These are phyloP conservation scores for Meyerozyma guilliermondii DNA, from an alignment of 1,139 yeast species.

Conservation along the genomic window DNA sequence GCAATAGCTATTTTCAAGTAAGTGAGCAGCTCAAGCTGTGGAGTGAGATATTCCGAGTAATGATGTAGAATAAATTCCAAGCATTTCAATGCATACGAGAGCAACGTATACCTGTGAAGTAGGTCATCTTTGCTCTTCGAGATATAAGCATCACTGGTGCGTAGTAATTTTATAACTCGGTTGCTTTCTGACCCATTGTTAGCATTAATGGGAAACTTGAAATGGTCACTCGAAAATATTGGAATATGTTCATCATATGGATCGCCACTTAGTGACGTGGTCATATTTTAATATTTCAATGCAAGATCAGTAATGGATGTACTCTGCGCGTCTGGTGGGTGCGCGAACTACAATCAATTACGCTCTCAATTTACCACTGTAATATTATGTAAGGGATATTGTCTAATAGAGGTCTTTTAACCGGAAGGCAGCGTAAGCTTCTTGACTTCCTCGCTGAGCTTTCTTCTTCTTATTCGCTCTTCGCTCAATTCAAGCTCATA, in stretches of 20 bases:
- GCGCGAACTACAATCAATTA: neutral
- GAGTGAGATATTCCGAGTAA: neutral
- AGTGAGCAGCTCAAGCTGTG: neutral
- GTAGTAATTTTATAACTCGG: neutral
- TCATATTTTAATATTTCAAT: too few species aligned
- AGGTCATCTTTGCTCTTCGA: neutral
- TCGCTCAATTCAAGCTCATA: constrained; percentile 55
- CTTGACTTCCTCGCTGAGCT: constrained; percentile 21
- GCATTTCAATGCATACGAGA: neutral
- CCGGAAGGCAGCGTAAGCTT: neutral
- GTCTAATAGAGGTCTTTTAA: neutral
- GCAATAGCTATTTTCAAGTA: neutral
- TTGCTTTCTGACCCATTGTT: neutral
- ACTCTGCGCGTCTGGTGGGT: too few species aligned
- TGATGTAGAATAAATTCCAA: neutral
- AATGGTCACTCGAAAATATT: neutral
- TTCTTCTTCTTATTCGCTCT: constrained; percentile 51
- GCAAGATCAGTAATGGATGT: too few species aligned
- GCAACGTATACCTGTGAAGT: neutral
- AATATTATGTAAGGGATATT: neutral
- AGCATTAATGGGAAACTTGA: neutral
- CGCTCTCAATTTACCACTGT: neutral
- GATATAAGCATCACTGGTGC: neutral
- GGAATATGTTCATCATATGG: neutral
- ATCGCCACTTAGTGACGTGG: too few species aligned